Percentiles rank a stretch among this genome's conserved stretches.
Conservation (phyloP, 345 rosid species). For the Draba incana region DNA sequence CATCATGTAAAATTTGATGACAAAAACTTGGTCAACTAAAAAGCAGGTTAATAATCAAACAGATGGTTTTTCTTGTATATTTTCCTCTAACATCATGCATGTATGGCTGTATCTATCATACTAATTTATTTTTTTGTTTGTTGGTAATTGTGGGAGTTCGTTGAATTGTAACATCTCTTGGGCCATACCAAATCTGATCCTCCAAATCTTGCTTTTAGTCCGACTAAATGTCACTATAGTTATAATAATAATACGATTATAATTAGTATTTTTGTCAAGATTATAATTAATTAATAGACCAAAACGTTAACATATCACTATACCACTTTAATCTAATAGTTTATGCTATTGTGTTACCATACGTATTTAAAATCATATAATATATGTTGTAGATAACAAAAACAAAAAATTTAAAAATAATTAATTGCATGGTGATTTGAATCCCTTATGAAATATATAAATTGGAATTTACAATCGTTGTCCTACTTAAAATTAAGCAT, state of each 20-base stretch:
- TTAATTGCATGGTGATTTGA: too few relatives aligned
- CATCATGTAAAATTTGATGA: neutral
- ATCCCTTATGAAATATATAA: too few relatives aligned
- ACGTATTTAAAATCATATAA: too few relatives aligned
- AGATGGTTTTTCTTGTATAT: neutral
- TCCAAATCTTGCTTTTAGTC: slow-evolving; percentile 45
- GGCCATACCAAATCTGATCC: slow-evolving; percentile 42
- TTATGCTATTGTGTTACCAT: too few relatives aligned
- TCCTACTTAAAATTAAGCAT: too few relatives aligned
- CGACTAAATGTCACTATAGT: slow-evolving; percentile 25
- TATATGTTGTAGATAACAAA: too few relatives aligned
- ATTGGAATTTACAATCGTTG: too few relatives aligned
- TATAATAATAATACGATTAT: slow-evolving; percentile 5
- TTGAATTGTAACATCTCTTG: slow-evolving; percentile 39
- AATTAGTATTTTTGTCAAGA: neutral
- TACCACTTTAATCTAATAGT: too few relatives aligned
- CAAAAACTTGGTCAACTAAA: neutral
- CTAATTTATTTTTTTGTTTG: neutral
- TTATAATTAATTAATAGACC: neutral
- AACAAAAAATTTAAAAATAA: too few relatives aligned
- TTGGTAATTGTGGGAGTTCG: slow-evolving; percentile 26
- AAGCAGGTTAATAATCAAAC: slow-evolving; percentile 1
- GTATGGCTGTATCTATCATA: slow-evolving; percentile 14
- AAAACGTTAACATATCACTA: too few relatives aligned
- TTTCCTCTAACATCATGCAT: neutral